Base-by-base conservation (phyloP, 2,329 filamentous ascomycete species). In the Sclerotinia trifoliorum region DNA sequence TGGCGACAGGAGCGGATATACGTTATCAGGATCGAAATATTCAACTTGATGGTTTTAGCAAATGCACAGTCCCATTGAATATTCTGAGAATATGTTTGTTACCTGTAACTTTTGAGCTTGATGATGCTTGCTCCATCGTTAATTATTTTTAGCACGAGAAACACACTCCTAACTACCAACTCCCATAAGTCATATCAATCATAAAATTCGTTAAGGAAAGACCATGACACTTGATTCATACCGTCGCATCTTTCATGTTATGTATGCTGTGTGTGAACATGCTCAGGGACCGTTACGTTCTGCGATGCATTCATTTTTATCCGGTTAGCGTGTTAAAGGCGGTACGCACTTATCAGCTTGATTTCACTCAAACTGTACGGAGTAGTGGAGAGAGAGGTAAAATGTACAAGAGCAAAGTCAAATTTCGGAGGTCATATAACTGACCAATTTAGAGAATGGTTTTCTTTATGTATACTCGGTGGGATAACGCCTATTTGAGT, bases 21-120 rank as follows among this genome's bases (percentile, higher is more conserved):
- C 86, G 75, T 91, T 90, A 78, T 92, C 91, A 65, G 95, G 94
- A 81, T 99, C 95, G 81, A 91, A 93, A 81, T 97, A 99, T 83
- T 98, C 94, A 82, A 97, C 93, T 96, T 56, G 3, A 57, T 57
- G 15, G 17, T 17, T 42, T 73, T 67, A 74, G 73, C 56, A 66
- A 46, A 39, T 39, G 29, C 7, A 63, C 29, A 5, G 3, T 55
- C 19, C 15, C 29, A 55, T 48, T 42, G 51, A 26, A 24, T 24
- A 54, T 32, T 61, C 13, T 13, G 8, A 52, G 19, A 58, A 32
- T 32, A 29, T 24, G 61, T 57, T 81, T n/a, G n/a, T n/a, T 29
- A 91, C 90, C 89, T 78, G 89, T 92, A 76, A 93, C 90, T 84
- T 92, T 92, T 74, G 89, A 91, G 75, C 88, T 89, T 77, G 89